Base-by-base conservation (phyloP, 2,329 filamentous ascomycete species). In the Beauveria australis region DNA sequence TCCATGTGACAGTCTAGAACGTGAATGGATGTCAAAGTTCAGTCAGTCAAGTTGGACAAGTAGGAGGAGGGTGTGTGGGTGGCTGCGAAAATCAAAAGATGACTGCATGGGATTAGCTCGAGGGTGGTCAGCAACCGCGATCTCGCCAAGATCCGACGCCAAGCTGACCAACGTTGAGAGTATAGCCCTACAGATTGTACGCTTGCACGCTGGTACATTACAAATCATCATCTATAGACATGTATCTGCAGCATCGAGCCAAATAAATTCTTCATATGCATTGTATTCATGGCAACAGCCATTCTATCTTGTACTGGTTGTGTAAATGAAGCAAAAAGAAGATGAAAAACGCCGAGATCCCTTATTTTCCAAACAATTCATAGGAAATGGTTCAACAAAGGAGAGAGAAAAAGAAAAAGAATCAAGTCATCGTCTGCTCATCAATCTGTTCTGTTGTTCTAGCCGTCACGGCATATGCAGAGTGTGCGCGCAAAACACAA, bases 371-470 rank as follows among this genome's bases (percentile, higher is more conserved):
- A 60, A 37, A 55, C 44, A 54, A 28, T 43, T 52, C 33, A 49
- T 37, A 55, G 47, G 22, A 53, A 51, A 51, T 53, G 58, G 51
- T 53, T 47, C 46, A 22, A 53, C 49, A 60, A 53, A 56, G 52
- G 30, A 33, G 3, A 61, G 40, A 22, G 22, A 22, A 54, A 40
- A 18, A 41, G 41, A 40, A 53, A 57, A n/a, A 51, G 28, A 54
- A 60, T 12, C 4, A 33, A 33, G 10, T 12, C 30, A 41, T 55
- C 28, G 41, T 48, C 28, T 26, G 48, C 58, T 60, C 58, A 60
- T 60, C 58, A 60, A 60, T 60, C 58, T 60, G 58, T 53, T 60
- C 58, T 60, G 49, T 60, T 53, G 58, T 60, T 53, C 58, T 40
- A 60, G 58, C 51, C 58, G 58, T 48, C 58, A 53, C 46, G 58